Base-by-base conservation (phyloP, 495 filamentous ascomycete genomes). In the Choiromyces venosus region DNA sequence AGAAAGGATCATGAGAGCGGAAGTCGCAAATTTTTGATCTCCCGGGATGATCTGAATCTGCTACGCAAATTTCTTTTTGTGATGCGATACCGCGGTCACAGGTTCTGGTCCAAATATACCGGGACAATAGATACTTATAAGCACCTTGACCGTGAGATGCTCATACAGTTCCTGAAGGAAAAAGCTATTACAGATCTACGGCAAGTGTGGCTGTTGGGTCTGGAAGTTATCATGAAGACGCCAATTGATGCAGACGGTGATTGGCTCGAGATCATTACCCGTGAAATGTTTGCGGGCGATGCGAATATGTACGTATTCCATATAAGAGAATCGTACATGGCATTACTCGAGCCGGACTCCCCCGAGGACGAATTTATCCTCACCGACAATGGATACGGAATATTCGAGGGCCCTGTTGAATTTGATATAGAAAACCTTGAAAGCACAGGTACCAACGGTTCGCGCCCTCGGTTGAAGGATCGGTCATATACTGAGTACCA, bases 11-110 rank as follows among this genome's bases (percentile, higher is more conserved):
- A 76, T 37, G 73, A 82, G 5, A 67, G 37, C 9, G 72, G 76
- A 5, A 68, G 78, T 36, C 4, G 52, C 21, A 73, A 75, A 0
- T 40, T 86, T 5, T 82, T 77, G 77, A 72, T 87, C 14, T 80
- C 77, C 12, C 83, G 85, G 5, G 56, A 61, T 7, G 83, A 88
- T 64, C 79, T 79, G 66, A 78, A 87, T 71, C 35, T 75, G 7
- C 69, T 88, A 35, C 84, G 86, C 72, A 87, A 86, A 68, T 88
- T 88, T 71, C 79, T 88, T 21, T 87, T 87, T 78, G 80, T 88
- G 25, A 84, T 88, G 81, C 85, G 84, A 67, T 87, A 86, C 71
- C 84, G 87, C 29, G 77, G 75, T 56, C 56, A 52, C 1, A 44
- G 38, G 9, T 85, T 86, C 56, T 77, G 83, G 44, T 35, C 82